Percentiles rank a stretch among this genome's conserved stretches.
Conservation (phyloP, 2,329 filamentous ascomycete species). For the Orbilia brochopaga region DNA sequence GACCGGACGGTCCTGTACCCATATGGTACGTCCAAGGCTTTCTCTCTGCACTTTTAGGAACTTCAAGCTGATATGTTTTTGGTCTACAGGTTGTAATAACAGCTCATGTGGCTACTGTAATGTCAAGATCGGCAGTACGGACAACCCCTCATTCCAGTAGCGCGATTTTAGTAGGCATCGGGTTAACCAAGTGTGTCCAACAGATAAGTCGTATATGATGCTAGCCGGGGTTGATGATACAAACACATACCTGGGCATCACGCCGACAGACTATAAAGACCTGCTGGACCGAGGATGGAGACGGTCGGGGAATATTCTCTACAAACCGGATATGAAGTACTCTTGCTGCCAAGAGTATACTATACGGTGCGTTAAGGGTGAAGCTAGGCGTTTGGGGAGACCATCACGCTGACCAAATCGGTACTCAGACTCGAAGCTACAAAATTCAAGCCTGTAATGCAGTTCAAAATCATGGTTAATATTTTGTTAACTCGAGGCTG, state of each 20-base stretch:
- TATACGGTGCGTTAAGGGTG: constrained; percentile 61
- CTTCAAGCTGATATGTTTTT: constrained; percentile 1
- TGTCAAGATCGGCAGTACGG: constrained; percentile 44
- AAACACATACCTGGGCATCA: constrained; percentile 30
- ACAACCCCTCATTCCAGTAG: not conserved
- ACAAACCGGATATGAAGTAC: constrained; percentile 76
- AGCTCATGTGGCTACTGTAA: constrained; percentile 47
- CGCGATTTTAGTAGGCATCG: constrained; percentile 1
- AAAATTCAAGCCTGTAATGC: constrained; percentile 32
- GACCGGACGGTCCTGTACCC: constrained; percentile 19
- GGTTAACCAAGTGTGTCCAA: constrained; percentile 1
- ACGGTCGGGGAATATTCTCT: constrained; percentile 71
- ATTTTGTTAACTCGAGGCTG: not conserved
- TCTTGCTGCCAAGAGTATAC: constrained; percentile 94
- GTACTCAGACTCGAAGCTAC: constrained; percentile 22
- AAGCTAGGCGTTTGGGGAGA: not conserved
- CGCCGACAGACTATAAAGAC: constrained; percentile 67
- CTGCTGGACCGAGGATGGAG: constrained; percentile 80
- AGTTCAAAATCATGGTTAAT: constrained; percentile 25
- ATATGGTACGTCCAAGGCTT: constrained; percentile 16
- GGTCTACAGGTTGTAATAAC: constrained; percentile 31
- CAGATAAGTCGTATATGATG: constrained; percentile 50
- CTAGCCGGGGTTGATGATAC: constrained; percentile 29
- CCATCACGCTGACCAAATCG: not conserved
- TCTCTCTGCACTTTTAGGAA: not conserved